Evolutionary conservation across 495 filamentous ascomycete species (phyloP), one percentile per base, ranked within the genome.

Genomic region (Trypethelium eluteriae): DNA sequence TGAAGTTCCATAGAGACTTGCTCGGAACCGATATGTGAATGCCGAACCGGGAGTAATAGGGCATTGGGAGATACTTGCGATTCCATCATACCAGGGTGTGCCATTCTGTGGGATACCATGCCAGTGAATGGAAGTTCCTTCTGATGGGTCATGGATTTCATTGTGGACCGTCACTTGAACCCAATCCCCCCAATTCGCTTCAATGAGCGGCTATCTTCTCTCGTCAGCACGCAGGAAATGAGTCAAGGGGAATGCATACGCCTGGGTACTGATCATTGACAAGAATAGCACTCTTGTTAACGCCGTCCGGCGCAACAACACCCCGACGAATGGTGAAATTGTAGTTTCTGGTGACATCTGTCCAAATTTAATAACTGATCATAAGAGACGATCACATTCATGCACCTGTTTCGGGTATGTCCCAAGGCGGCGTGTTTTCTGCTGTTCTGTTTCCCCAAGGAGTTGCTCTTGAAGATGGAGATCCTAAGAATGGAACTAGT

Each of bases 311-410:
- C 61, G 67, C 81, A 62, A 84, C 81, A 36, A 74, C 70, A 2
- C 79, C 79, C 38, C 83, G 79, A 62, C 77, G 78, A 62, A 85
- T 72, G 12, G 79, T 81, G 70, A 84, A 84, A 62, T 86, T 76
- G 70, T 85, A 85, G 46, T 65, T 74, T 2, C 82, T 75, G 0
- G 78, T 79, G 18, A 81, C 75, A 3, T 80, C 79, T n/a, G 70
- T 72, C 53, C 49, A 10, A 68, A 66, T 16, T 68, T 62, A n/a
- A n/a, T n/a, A n/a, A n/a, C n/a, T n/a, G n/a, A 39, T 66, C 50
- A 41, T 39, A 39, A 9, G 14, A 18, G 62, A 64, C 44, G 6
- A 61, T 66, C 14, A 64, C 67, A 39, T 69, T 67, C 9, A 46
- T 14, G 41, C 41, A 46, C 41, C 41, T 6, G 41, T 46, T 46